Evolutionary conservation across 2,329 filamentous ascomycete species (phyloP), one percentile per base, ranked within the genome.

Genomic region (Fusarium praegraminearum): DNA sequence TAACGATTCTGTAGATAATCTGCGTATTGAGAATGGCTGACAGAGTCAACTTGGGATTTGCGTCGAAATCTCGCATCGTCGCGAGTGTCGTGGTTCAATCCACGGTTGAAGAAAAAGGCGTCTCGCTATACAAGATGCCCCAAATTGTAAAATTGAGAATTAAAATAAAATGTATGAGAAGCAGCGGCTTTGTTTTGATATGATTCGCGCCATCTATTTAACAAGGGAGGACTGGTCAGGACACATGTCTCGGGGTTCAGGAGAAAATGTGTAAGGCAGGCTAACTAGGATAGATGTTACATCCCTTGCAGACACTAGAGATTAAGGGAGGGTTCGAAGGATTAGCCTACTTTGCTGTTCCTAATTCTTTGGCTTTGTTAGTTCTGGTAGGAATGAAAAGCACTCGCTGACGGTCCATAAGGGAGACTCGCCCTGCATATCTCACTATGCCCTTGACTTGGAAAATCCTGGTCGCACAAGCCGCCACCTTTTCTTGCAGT

Each of bases 171-270:
- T 1, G 16, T 6, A 4, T 5, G 22, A 5, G 11, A 15, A 26
- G 6, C 16, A 28, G 18, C 2, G 6, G 5, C 0, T 50, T 7
- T 7, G 15, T 12, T 12, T 13, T 8, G 2, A 7, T 7, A 4
- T 28, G 20, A 30, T 15, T 24, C 5, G 18, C 36, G 28, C 5
- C 7, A 22, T 7, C 15, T 20, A 22, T 49, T 32, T 22, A 2
- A 13, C 18, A 9, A 16, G 18, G 32, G 22, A 2, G 15, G 4
- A 3, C 13, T 32, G 13, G 28, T 32, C 32, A 5, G 32, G 6
- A 22, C 5, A 24, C 10, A 50, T 26, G 20, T 26, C 46, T 50
- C 32, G 26, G 22, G 11, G 4, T 13, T 16, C 22, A 10, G 4
- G 16, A 3, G n/a, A 4, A 18, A 3, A 35, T 32, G 15, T 40